Percentiles rank a stretch among this genome's conserved stretches.
phyloP scores from a whole-genome alignment of 108 stramenopile genomes.

The Seminavis robusta region DNA sequence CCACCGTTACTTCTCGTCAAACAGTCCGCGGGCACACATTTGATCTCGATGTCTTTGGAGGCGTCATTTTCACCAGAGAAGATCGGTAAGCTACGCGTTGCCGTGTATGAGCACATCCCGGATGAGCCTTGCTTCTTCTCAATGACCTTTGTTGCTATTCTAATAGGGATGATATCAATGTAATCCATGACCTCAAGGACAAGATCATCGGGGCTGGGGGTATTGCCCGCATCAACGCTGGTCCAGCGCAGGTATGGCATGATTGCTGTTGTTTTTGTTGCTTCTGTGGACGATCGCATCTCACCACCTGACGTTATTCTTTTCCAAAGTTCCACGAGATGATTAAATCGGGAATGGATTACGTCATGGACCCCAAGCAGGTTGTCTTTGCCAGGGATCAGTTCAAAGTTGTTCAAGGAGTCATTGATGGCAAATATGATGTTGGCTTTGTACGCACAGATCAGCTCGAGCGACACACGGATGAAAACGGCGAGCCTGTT shows the following conservation, averaged over 20 bases:
- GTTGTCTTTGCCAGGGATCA: conserved; percentile 2
- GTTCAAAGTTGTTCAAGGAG: conserved; percentile 10
- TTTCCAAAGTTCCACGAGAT: conserved; percentile 9
- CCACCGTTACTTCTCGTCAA: background rate
- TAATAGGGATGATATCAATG: background rate
- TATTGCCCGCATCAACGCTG: background rate
- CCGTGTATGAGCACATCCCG: too few relatives aligned
- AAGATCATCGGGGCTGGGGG: conserved; percentile 7
- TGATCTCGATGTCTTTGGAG: conserved; percentile 3
- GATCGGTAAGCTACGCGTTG: too few relatives aligned
- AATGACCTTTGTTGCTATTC: too few relatives aligned
- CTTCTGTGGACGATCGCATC: too few relatives aligned
- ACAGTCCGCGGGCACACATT: background rate
- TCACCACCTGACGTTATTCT: too few relatives aligned
- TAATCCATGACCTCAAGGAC: conserved; percentile 2
- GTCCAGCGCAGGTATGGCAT: conserved; percentile 1
- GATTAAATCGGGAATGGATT: background rate
- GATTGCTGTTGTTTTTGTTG: too few relatives aligned
- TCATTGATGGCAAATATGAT: conserved; percentile 16
- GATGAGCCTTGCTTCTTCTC: too few relatives aligned
- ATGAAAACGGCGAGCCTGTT: conserved; percentile 4
- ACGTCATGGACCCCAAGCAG: conserved; percentile 5
- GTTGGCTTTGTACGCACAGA: conserved; percentile 27
- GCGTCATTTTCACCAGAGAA: conserved; percentile 3
- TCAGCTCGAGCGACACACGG: conserved; percentile 11